Conservation (phyloP, 805 yeast genomes). For the Sungouiella blattae region DNA sequence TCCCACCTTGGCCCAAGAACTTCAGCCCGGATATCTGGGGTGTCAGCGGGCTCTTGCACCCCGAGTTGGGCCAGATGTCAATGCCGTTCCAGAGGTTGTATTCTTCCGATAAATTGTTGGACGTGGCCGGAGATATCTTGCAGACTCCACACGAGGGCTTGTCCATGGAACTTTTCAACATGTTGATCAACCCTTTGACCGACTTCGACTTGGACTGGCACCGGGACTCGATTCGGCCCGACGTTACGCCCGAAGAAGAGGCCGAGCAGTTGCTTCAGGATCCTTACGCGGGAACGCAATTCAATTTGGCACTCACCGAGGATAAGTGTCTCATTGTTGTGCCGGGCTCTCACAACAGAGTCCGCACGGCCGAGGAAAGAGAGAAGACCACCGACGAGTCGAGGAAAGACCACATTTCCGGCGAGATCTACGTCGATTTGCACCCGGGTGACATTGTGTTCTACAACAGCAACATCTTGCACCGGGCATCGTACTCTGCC, state of each 20-base stretch:
- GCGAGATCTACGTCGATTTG: slow-evolving; percentile 39
- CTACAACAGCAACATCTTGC: slow-evolving; percentile 49
- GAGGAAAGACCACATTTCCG: slow-evolving; percentile 33
- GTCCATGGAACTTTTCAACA: slow-evolving; percentile 48
- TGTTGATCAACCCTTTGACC: slow-evolving; percentile 50
- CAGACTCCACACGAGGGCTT: slow-evolving; percentile 33
- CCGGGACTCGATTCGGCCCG: slow-evolving; percentile 48
- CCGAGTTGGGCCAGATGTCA: slow-evolving; percentile 37
- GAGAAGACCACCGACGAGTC: slow-evolving; percentile 32
- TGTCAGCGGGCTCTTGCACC: slow-evolving; percentile 44
- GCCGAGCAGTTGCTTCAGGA: slow-evolving; percentile 31
- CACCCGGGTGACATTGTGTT: slow-evolving; percentile 50
- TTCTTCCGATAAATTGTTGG: slow-evolving; percentile 35
- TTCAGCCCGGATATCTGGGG: slow-evolving; percentile 55
- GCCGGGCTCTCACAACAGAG: slow-evolving; percentile 45
- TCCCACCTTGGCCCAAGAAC: slow-evolving; percentile 55
- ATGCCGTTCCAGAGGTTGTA: slow-evolving; percentile 39
- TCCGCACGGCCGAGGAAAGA: slow-evolving; percentile 44
- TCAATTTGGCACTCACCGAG: slow-evolving; percentile 46
- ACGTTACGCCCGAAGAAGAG: slow-evolving; percentile 44
- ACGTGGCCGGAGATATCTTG: slow-evolving; percentile 40
- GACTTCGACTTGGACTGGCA: slow-evolving; percentile 56
- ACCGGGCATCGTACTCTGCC: slow-evolving; percentile 43
- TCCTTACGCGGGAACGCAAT: slow-evolving; percentile 48
- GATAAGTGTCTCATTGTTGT: slow-evolving; percentile 47